Evolutionary conservation across 225 moss, liverwort and hornwort genomes (phyloP).

Genomic region (Pseudisothecium myosuroides): DNA sequence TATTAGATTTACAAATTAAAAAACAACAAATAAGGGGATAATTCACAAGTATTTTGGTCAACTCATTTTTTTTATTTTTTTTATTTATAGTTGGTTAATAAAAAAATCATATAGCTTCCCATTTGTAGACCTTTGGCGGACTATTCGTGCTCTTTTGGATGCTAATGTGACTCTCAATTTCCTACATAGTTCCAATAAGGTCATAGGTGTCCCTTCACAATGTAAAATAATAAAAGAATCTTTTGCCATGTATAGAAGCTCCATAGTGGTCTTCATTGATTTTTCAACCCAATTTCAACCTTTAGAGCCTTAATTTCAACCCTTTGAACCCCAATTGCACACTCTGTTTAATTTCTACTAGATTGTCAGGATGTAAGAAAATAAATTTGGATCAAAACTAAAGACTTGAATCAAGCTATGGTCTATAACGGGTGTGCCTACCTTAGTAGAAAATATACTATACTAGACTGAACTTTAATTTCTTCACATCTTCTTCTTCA

Average conservation of each 20-base stretch:
- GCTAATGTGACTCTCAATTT: neutral
- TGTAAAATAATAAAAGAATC: neutral
- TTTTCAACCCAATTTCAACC: neutral
- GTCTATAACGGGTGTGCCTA: too few relatives aligned
- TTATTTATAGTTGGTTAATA: neutral
- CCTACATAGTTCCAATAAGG: too few relatives aligned
- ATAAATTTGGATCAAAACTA: neutral
- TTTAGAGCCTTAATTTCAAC: too few relatives aligned
- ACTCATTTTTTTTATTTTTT: too few relatives aligned
- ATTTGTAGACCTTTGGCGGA: fast-evolving
- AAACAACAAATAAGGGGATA: too few relatives aligned
- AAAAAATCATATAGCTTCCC: neutral
- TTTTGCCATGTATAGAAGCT: neutral
- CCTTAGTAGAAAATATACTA: neutral
- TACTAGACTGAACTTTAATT: neutral
- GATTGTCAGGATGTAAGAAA: neutral
- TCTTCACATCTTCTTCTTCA: neutral
- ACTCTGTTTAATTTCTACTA: neutral
- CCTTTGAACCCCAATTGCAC: too few relatives aligned
- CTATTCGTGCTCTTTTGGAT: neutral
- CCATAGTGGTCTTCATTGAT: neutral
- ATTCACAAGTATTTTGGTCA: too few relatives aligned
- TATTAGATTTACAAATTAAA: too few relatives aligned
- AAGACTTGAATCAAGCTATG: neutral
- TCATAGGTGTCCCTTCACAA: neutral